These are phyloP conservation scores for Colletotrichum sojae DNA, from an alignment of 2,329 filamentous ascomycete genomes.

Conservation along the genomic window DNA sequence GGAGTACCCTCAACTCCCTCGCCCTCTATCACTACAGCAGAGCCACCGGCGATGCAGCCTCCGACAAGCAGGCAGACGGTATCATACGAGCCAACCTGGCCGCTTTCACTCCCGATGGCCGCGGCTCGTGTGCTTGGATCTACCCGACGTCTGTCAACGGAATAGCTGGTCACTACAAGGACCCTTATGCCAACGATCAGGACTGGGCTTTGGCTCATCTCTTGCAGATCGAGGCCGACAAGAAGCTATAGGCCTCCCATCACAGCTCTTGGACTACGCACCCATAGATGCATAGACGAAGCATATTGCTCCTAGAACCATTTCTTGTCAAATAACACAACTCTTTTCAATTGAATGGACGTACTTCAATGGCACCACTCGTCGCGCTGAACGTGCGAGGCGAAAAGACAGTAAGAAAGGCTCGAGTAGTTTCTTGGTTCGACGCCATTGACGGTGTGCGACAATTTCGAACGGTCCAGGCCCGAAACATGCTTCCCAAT, in stretches of 20 bases:
- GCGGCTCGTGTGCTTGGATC: slow-evolving; percentile 37
- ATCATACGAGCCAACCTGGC: slow-evolving; percentile 31
- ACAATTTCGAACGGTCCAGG: no score
- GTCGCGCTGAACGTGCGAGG: no score
- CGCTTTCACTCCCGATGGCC: slow-evolving; percentile 31
- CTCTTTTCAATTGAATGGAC: no score
- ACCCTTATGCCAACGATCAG: slow-evolving; percentile 38
- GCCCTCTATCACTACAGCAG: slow-evolving; percentile 34
- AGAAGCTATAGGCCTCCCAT: not conserved
- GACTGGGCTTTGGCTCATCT: slow-evolving; percentile 37
- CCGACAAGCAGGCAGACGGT: slow-evolving; percentile 7
- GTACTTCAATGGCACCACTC: no score
- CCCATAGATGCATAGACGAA: not conserved
- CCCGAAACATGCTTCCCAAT: no score
- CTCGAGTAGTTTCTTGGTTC: no score
- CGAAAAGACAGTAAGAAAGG: no score
- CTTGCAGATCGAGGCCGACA: slow-evolving; percentile 32
- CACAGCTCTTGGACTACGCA: not conserved
- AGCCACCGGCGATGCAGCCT: slow-evolving; percentile 1
- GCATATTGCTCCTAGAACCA: no score
- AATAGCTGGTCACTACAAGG: slow-evolving; percentile 26
- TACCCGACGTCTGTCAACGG: slow-evolving; percentile 38
- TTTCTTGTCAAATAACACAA: no score
- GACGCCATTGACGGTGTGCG: no score
- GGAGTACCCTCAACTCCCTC: slow-evolving; percentile 38